A percentile compares a stretch with the other conserved stretches of the same genome.
These are phyloP conservation scores for Fusarium coffeatum DNA, from an alignment of 2,329 filamentous ascomycete genomes.

Conservation along the genomic window DNA sequence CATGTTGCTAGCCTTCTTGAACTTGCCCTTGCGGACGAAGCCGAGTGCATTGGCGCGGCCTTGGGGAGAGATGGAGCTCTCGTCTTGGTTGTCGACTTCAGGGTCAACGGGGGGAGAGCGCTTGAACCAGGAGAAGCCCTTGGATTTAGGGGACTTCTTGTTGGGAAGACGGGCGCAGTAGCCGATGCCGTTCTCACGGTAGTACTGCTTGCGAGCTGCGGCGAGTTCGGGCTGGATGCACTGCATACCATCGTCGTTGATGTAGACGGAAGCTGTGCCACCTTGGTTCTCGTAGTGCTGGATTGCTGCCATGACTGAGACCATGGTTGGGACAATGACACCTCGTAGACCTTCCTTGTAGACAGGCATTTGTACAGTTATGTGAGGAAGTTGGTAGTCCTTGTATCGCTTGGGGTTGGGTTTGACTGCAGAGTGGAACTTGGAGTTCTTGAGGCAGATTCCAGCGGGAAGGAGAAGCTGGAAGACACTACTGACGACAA, in stretches of 20 bases:
- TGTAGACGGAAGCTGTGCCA: constrained; percentile 74
- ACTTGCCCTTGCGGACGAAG: constrained; percentile 69
- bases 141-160: constrained; percentile 44
- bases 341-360: constrained; percentile 54
- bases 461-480: constrained; percentile 42
- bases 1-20: constrained; percentile 77
- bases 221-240: constrained; percentile 63
- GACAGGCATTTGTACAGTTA: constrained; percentile 60
- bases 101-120: constrained; percentile 32
- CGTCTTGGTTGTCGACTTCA: constrained; percentile 53
- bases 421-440: constrained; percentile 45
- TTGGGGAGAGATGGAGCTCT: constrained; percentile 51
- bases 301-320: constrained; percentile 67
- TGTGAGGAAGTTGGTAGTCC: constrained; percentile 56
- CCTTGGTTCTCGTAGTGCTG: constrained; percentile 70
- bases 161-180: constrained; percentile 65
- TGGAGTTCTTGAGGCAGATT: constrained; percentile 44
- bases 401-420: constrained; percentile 43
- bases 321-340: constrained; percentile 66
- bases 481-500: constrained; percentile 42
- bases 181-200: constrained; percentile 68
- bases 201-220: constrained; percentile 64
- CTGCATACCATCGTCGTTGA: constrained; percentile 77
- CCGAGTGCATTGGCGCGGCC: constrained; percentile 54
- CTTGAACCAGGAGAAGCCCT: constrained; percentile 55